Conservation (phyloP, 345 rosid genomes). For the Pistacia integerrima region DNA sequence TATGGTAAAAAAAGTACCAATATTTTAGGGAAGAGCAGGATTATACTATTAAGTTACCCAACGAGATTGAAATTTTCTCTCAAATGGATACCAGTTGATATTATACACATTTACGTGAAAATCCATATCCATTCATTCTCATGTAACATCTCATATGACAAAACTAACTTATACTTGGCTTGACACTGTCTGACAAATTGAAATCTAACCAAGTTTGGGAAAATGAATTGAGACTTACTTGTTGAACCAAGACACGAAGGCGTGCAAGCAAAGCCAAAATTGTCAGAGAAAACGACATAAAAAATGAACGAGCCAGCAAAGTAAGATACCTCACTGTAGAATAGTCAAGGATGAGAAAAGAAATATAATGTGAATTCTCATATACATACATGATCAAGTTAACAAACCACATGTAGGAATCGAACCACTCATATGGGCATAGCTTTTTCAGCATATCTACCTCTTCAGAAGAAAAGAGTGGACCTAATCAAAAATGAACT, state of each 20-base stretch:
- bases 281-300: conserved; percentile 72
- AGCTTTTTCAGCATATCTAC: neutral
- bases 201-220: neutral
- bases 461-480: neutral
- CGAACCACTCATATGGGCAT: neutral
- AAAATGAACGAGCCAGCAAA: conserved; percentile 84
- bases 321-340: conserved; percentile 59
- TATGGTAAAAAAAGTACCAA: neutral
- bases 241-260: conserved; percentile 84
- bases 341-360: conserved; percentile 30
- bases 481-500: neutral
- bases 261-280: conserved; percentile 85
- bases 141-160: neutral
- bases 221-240: conserved; percentile 51
- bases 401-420: neutral
- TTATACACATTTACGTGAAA: neutral
- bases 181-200: neutral
- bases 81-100: neutral
- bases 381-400: neutral
- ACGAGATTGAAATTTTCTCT: neutral
- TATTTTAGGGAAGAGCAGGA: neutral
- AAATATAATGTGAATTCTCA: neutral
- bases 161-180: conserved; percentile 6
- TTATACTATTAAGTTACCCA: too few relatives aligned
- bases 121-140: neutral